Evolutionary conservation across 2,329 filamentous ascomycete genomes (phyloP), one percentile per base, ranked within the genome.

Genomic region (Ceratocystis huliohia): DNA sequence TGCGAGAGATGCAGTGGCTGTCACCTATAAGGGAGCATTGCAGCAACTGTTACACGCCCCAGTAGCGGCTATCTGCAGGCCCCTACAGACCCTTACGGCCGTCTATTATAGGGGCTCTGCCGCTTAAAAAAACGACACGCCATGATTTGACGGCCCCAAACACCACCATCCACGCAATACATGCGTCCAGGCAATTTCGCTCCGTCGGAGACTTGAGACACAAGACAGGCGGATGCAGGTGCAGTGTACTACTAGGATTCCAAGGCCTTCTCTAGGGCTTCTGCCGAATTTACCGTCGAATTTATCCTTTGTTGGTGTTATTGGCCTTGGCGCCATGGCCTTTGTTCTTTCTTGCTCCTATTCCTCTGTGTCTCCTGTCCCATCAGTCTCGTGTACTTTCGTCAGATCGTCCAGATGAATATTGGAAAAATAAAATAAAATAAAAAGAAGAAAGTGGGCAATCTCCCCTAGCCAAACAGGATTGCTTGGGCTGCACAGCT

Each of bases 151-250:
- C 50, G 28, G 50, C 50, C n/a, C 50, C 10, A 10, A 20, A 13
- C 50, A 56, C 17, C 17, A 48, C 46, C 46, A 48, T n/a, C 46
- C 46, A 48, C 46, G 46, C 46, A 48, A 41, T 10, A 48, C 46
- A 48, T 22, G 25, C 10, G 50, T 25, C 50, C 50, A 56, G 37
- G 50, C 25, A 56, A 56, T 56, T 25, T 56, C 25, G 25, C 50
- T 56, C 10, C 50, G 25, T 56, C 50, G 50, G 50, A 56, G 50
- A 56, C 25, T 25, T 56, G 50, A 56, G 50, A 56, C 50, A 56
- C 37, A 56, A 13, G 50, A 25, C 20, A 56, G 28, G 8, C 50
- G 7, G 48, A 8, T n/a, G 48, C n/a, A 53, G 10, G 13, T n/a
- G 48, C 13, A 41, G 13, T 41, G 37, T 41, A 10, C 37, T 15